Evolutionary conservation across 345 rosid genomes (phyloP).

Genomic region (Eucalyptus cloeziana): DNA sequence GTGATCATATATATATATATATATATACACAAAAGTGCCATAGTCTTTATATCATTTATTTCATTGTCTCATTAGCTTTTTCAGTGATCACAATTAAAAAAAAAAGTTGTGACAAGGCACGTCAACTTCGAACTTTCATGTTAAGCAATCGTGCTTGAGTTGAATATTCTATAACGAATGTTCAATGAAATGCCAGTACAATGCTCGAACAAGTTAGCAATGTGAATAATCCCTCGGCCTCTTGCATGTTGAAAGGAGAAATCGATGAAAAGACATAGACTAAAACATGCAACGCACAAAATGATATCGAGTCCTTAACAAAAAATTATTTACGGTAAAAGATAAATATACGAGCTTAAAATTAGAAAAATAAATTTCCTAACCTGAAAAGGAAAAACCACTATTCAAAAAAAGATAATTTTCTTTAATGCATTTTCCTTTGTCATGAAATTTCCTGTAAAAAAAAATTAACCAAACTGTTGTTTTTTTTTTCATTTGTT

Average conservation of each 20-base stretch:
- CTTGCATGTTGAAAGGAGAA: background rate
- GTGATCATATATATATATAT: too few relatives aligned
- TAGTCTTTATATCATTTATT: fast-evolving
- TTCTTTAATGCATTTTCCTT: background rate
- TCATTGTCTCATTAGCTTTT: fast-evolving
- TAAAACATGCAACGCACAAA: fast-evolving
- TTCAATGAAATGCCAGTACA: fast-evolving
- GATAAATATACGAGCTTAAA: background rate
- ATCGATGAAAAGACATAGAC: background rate
- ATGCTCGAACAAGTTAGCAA: background rate
- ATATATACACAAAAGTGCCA: fast-evolving
- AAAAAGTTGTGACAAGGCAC: fast-evolving
- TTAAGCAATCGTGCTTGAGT: background rate
- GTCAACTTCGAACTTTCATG: background rate
- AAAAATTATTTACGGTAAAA: background rate
- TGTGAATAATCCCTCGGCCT: fast-evolving
- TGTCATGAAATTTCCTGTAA: background rate
- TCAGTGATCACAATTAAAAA: too few relatives aligned
- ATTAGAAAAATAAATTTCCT: background rate
- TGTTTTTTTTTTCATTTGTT: background rate
- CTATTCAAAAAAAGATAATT: background rate
- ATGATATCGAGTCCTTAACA: background rate
- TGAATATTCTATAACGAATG: fast-evolving
- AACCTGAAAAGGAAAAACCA: background rate
- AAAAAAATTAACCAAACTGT: too few relatives aligned